Evolutionary conservation across 1,284 basidiomycete species (phyloP), one percentile per base, ranked within the genome.

Genomic region (Ceratobasidium sp.): DNA sequence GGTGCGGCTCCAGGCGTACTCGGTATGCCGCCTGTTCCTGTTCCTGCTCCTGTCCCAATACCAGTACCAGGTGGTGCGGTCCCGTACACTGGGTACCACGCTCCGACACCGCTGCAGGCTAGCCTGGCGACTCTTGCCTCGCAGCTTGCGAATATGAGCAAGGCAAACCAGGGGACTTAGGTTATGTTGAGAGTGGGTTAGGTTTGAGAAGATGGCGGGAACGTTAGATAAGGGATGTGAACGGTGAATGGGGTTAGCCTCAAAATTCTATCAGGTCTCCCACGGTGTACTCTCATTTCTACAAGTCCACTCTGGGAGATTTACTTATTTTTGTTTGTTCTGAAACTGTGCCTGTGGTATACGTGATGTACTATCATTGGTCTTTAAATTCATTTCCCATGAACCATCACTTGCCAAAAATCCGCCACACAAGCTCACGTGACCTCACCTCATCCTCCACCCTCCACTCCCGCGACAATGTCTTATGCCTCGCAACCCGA

Each of bases 81-180:
- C 19, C 56, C 58, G 29, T 72, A 72, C 31, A 14, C 56, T 9
- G 29, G 54, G 9, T 72, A 59, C 34, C 41, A 39, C 31, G 41
- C 56, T 2, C 68, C 68, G 7, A 61, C 68, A 5, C 54, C 68
- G 19, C 39, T 72, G 39, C 68, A 72, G 27, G 68, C 68, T 11
- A 72, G 68, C n/a, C 22, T 72, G 24, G 53, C 41, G 11, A 49
- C 68, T 14, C 46, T 72, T 13, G 68, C 68, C 11, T 59, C 68
- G 8, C 68, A 72, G 19, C 43, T 72, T 16, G 68, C 68, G 29
- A 34, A 61, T n/a, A 72, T 72, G 68, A 59, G 54, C 54, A 59
- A 72, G 46, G 46, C 54, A 14, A 72, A 59, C 24, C 68, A 72
- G 22, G 56, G 68, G 11, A 29, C 43, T 11, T 72, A 19, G 49